Evolutionary conservation across 2,329 filamentous ascomycete genomes (phyloP), one percentile per base, ranked within the genome.

Genomic region (Ceratocystis smalleyi): DNA sequence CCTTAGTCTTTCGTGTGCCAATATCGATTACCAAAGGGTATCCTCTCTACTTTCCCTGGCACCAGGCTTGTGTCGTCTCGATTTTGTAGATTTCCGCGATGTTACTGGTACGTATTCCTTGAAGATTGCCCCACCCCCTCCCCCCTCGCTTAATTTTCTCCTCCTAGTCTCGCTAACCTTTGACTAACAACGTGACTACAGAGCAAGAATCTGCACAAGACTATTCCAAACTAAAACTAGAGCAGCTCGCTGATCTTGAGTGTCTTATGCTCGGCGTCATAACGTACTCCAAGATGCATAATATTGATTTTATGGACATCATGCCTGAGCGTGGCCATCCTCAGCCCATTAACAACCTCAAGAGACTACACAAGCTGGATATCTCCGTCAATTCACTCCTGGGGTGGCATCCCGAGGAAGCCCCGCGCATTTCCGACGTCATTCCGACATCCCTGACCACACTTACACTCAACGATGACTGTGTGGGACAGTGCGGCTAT

Each of bases 401-500:
- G 5, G 64, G 61, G 45, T 60, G 61, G 54, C 64, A 66, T 35
- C 64, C 64, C 10, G 61, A 65, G 24, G 64, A 65, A 57, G 51
- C 64, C 7, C 64, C 64, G 27, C 54, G 61, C 40, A 63, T 66
- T 17, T 32, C 61, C n/a, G 64, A 66, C 6, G 45, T 66, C 15
- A 63, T 66, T 17, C 64, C 64, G 30, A 43, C 65, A 43, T 66
- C 65, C 3, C 57, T 66, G 5, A 64, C 65, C 2, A 54, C 59
- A 27, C 65, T 66, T 17, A 61, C 54, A 5, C 65, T 66, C 35
- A 63, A 63, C 59, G 65, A 66, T 19, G 65, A 66, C 22, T 43
- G 47, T 40, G 62, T 61, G 43, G 61, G 57, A 2, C 43, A 62
- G 47, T 60, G 64, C 49, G 60, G 54, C 17, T 63, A 57, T 24